These are phyloP conservation scores for Penicillium bialowiezense DNA, from an alignment of 495 filamentous ascomycete genomes.

Conservation along the genomic window DNA sequence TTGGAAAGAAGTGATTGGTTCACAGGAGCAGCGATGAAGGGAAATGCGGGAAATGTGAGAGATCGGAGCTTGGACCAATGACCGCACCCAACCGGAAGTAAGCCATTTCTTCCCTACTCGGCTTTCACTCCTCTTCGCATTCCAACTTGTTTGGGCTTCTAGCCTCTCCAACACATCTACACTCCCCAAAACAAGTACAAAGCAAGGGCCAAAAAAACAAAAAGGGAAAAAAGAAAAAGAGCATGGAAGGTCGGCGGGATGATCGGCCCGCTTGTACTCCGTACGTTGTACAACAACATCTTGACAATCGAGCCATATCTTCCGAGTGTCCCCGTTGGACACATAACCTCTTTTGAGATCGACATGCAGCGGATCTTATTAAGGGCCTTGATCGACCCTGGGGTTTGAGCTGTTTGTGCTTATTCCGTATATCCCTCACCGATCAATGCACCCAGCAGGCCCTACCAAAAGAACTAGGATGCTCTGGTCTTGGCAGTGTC, in stretches of 20 bases:
- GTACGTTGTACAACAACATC: slow-evolving; percentile 31
- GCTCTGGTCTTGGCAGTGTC: slow-evolving; percentile 2
- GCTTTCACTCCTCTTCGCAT: too few relatives aligned
- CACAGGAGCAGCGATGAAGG: slow-evolving; percentile 5
- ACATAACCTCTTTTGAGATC: slow-evolving; percentile 10
- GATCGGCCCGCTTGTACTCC: slow-evolving; percentile 11
- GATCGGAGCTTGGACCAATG: slow-evolving; percentile 24
- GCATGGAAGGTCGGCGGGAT: slow-evolving; percentile 20
- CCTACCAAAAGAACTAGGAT: slow-evolving; percentile 10
- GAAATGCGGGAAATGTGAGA: not conserved
- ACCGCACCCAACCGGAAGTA: slow-evolving; percentile 1
- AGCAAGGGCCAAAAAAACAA: too few relatives aligned
- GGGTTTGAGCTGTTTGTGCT: slow-evolving; percentile 18
- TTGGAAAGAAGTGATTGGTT: not conserved
- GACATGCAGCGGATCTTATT: slow-evolving; percentile 10
- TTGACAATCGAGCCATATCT: slow-evolving; percentile 38
- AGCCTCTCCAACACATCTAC: too few relatives aligned
- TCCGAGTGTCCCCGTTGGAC: slow-evolving; percentile 37
- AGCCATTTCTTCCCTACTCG: too few relatives aligned
- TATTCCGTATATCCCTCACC: slow-evolving; percentile 15
- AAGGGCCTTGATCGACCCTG: slow-evolving; percentile 10
- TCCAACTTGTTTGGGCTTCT: too few relatives aligned
- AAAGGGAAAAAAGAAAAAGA: too few relatives aligned
- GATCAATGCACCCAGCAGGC: slow-evolving; percentile 16
- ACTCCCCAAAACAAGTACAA: too few relatives aligned